phyloP scores from a whole-genome alignment of 2,329 filamentous ascomycete genomes.

The Ascochyta clinopodiicola region DNA sequence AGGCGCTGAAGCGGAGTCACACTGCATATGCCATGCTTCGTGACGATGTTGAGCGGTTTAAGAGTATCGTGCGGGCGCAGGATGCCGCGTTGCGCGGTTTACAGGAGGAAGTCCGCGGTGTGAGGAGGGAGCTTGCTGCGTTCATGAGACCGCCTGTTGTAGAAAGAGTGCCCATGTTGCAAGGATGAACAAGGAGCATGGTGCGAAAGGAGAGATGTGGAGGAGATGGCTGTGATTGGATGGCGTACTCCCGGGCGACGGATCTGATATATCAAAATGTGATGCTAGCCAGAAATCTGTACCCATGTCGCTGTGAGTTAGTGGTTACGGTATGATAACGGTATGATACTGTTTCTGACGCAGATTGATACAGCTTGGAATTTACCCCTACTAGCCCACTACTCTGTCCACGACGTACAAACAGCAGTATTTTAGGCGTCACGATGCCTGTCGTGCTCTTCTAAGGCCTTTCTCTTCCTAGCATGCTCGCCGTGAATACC shows the following conservation, averaged over 20 bases:
- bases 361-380: background rate
- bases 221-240: background rate
- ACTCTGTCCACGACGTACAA: background rate
- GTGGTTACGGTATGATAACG: background rate
- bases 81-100: background rate
- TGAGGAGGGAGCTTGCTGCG: background rate
- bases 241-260: too few species aligned
- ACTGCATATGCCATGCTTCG: slow-evolving; percentile 3
- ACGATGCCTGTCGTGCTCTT: slow-evolving; percentile 39
- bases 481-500: slow-evolving; percentile 67
- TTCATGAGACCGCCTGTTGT: background rate
- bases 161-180: background rate
- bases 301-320: background rate
- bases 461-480: slow-evolving; percentile 40
- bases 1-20: background rate
- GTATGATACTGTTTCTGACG: background rate
- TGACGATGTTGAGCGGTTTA: slow-evolving; percentile 4
- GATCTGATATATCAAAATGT: too few species aligned
- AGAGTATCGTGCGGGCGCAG: background rate
- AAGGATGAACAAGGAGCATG: too few species aligned
- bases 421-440: slow-evolving; percentile 26
- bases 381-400: background rate
- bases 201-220: background rate
- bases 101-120: background rate
- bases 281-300: too few species aligned